Evolutionary conservation across 176 grass and related monocot species (phyloP).

Genomic region (Melocanna baccifera): DNA sequence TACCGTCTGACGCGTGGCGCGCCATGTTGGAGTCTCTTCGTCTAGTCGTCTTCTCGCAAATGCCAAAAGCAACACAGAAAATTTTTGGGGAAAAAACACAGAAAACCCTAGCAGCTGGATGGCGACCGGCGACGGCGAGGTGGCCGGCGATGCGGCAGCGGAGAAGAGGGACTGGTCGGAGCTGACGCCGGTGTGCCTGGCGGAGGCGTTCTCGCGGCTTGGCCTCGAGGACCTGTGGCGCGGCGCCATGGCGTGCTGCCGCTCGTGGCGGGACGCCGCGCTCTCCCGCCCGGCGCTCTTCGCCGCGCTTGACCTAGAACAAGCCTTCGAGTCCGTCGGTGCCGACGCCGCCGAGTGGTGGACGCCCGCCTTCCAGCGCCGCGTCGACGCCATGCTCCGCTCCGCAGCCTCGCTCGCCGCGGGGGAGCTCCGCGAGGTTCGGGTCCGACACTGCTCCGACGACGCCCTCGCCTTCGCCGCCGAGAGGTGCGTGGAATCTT

Average conservation of each 20-base stretch:
- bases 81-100: neutral
- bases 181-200: slow-evolving; percentile 66
- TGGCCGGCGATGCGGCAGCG: neutral
- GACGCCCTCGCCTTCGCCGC: slow-evolving; percentile 56
- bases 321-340: slow-evolving; percentile 48
- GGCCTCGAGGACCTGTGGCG: slow-evolving; percentile 65
- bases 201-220: slow-evolving; percentile 67
- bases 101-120: slow-evolving; percentile 17
- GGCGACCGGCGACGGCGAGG: neutral
- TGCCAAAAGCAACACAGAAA: neutral
- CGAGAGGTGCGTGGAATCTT: slow-evolving; percentile 48
- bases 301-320: slow-evolving; percentile 57
- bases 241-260: slow-evolving; percentile 70
- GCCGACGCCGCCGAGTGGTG: slow-evolving; percentile 64
- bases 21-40: too few species aligned
- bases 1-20: too few species aligned
- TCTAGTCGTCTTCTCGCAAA: too few species aligned
- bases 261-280: slow-evolving; percentile 67
- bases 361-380: slow-evolving; percentile 89
- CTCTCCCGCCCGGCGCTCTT: slow-evolving; percentile 49
- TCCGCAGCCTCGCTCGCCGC: slow-evolving; percentile 52
- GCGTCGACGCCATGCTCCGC: slow-evolving; percentile 78
- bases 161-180: slow-evolving; percentile 69
- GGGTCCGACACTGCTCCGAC: slow-evolving; percentile 74
- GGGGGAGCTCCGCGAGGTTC: slow-evolving; percentile 53